Base-by-base conservation (phyloP, 73 alveolate genomes). In the Uronychia setigera region DNA sequence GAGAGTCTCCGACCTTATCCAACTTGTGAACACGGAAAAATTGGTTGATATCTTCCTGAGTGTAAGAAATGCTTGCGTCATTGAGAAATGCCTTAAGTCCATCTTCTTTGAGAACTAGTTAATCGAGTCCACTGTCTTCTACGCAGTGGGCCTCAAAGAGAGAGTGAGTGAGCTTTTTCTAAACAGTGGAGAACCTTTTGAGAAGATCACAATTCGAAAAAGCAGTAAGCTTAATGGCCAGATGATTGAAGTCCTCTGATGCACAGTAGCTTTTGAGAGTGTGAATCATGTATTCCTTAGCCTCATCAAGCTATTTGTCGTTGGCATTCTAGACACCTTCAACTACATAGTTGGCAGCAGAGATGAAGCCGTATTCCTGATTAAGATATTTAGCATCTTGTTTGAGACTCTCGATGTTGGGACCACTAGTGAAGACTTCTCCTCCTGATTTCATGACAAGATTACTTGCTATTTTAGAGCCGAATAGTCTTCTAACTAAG, bases 401-500 rank as follows among this genome's bases (percentile, higher is more conserved):
- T 0, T 32, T 59, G 46, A 91, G 85, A 27, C 85, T 82, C 46
- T 90, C 59, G 14, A 82, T 74, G 60, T 83, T 82, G 9, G 93
- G 93, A 25, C 97, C 97, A 31, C 94, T 59, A 35, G 94, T 87
- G 85, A 93, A 93, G 31, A 93, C 86, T 33, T 83, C 87, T 32
- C 97, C 97, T 0, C 91, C 96, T 0, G 95, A 74, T 30, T 83
- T 67, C 57, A 81, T 87, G 58, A 93, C 74, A 29, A 89, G 26
- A 29, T 28, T 58, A 77, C 84, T 87, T 0, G 96, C 87, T 31
- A 83, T 26, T 29, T 60, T 33, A 1, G n/a, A 28, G 0, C 95
- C 95, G 30, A 82, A 19, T 11, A 19, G 5, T 19, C 67, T 46
- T 11, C n/a, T 19, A 11, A 46, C 5, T 5, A 46, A 19, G 19